Percentiles rank a stretch among this genome's conserved stretches.
Evolutionary conservation across 106 monocot species (phyloP).

Genomic region (Dioscorea alata): DNA sequence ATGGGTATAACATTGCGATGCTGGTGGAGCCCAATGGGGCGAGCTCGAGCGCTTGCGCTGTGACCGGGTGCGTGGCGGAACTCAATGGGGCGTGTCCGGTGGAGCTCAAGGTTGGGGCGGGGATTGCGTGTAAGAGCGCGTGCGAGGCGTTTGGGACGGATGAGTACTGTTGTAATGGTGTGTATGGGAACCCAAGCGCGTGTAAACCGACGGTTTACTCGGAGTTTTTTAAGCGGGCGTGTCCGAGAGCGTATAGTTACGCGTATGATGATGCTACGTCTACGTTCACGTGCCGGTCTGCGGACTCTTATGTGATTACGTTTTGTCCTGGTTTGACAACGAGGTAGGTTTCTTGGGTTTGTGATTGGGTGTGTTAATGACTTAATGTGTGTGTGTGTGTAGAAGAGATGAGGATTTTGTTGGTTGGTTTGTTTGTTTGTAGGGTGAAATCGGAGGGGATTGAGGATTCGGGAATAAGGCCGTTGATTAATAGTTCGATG

Average conservation of each 20-base stretch:
- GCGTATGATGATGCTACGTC: slow-evolving; percentile 88
- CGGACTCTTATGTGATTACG: slow-evolving; percentile 56
- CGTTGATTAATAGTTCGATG: slow-evolving; percentile 44
- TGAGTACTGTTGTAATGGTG: slow-evolving; percentile 85
- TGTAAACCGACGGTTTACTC: slow-evolving; percentile 81
- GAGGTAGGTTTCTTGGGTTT: slow-evolving; percentile 12
- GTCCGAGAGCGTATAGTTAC: slow-evolving; percentile 85
- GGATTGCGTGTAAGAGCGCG: slow-evolving; percentile 80
- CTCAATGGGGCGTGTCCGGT: slow-evolving; percentile 68
- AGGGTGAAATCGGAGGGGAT: slow-evolving; percentile 33
- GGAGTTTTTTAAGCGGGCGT: slow-evolving; percentile 84
- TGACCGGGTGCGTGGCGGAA: slow-evolving; percentile 65
- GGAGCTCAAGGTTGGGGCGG: slow-evolving; percentile 43
- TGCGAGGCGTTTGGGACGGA: slow-evolving; percentile 80
- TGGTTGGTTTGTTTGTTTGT: background rate
- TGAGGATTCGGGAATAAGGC: slow-evolving; percentile 23
- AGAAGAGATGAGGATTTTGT: background rate
- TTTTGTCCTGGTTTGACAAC: slow-evolving; percentile 66
- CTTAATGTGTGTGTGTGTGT: too few relatives aligned
- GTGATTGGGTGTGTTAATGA: too few relatives aligned
- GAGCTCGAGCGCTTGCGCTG: slow-evolving; percentile 27
- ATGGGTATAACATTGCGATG: slow-evolving; percentile 2
- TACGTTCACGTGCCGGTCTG: slow-evolving; percentile 75
- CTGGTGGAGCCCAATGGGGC: slow-evolving; percentile 11
- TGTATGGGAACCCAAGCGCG: slow-evolving; percentile 70